These are phyloP conservation scores for Malus hybrid DNA, from an alignment of 331 rosid species.

Conservation along the genomic window DNA sequence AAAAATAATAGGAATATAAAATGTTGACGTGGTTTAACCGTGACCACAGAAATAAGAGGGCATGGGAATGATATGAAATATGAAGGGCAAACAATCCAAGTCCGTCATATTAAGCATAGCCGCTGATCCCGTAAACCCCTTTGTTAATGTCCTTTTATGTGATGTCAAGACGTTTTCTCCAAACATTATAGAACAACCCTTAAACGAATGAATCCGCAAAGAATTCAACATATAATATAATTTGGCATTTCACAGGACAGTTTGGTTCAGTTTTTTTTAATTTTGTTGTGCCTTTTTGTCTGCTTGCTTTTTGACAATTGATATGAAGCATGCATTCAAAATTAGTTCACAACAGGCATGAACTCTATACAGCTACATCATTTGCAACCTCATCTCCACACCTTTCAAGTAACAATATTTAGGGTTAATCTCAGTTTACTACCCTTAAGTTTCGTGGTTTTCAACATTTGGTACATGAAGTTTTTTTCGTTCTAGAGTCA, in stretches of 20 bases:
- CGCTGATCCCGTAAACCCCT: conserved; percentile 12
- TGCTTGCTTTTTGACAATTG: neutral
- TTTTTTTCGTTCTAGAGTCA: too few relatives aligned
- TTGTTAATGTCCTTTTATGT: conserved; percentile 29
- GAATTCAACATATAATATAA: neutral
- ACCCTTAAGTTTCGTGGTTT: too few relatives aligned
- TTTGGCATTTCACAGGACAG: neutral
- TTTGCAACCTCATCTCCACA: neutral
- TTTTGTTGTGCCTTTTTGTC: neutral
- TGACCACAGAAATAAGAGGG: too few relatives aligned
- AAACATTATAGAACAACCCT: neutral
- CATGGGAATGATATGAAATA: too few relatives aligned
- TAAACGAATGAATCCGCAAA: neutral
- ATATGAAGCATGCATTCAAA: neutral
- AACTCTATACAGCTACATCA: neutral
- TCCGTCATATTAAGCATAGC: too few relatives aligned
- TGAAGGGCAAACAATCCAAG: too few relatives aligned
- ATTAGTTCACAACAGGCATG: neutral
- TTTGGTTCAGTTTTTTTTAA: neutral
- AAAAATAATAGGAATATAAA: too few relatives aligned
- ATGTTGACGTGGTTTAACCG: too few relatives aligned
- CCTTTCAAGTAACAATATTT: conserved; percentile 1
- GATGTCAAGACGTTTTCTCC: conserved; percentile 25
- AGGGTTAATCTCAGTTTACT: too few relatives aligned
- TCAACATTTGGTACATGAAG: too few relatives aligned